Evolutionary conservation across 1,284 basidiomycete species (phyloP).

Genomic region (Ceratobasidium sp.): DNA sequence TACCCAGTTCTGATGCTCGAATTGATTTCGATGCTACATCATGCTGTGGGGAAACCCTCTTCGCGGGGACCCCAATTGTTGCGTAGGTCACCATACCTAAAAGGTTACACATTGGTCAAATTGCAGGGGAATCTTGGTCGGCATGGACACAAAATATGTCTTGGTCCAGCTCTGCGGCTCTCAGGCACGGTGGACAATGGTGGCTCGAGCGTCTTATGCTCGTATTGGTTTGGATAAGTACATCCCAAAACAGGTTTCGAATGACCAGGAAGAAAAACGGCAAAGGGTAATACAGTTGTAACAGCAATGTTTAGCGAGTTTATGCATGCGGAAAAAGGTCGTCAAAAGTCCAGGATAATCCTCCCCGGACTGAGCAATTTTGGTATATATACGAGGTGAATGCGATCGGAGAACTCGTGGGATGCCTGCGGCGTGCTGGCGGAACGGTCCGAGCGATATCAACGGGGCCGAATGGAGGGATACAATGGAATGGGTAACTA

Average conservation of each 20-base stretch:
- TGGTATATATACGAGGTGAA: constrained; percentile 39
- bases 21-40: neutral
- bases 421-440: constrained; percentile 23
- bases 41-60: constrained; percentile 11
- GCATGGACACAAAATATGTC: neutral
- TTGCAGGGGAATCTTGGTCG: neutral
- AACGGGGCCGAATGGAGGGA: constrained; percentile 15
- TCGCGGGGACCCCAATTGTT: constrained; percentile 4
- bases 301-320: constrained; percentile 27
- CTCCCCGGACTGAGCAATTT: constrained; percentile 20
- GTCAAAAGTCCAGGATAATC: constrained; percentile 22
- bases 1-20: neutral
- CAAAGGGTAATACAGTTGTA: constrained; percentile 24
- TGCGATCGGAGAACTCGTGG: constrained; percentile 11
- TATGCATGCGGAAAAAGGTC: constrained; percentile 36
- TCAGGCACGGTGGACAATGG: neutral
- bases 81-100: constrained; percentile 13
- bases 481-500: constrained; percentile 31
- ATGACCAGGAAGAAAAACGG: constrained; percentile 8
- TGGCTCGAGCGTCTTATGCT: constrained; percentile 8
- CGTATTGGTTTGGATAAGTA: constrained; percentile 25
- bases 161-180: neutral
- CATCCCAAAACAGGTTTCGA: constrained; percentile 33
- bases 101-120: constrained; percentile 1
- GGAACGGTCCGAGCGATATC: constrained; percentile 1